These are phyloP conservation scores for Cerrena zonata DNA, from an alignment of 1,284 basidiomycete species.

Conservation along the genomic window DNA sequence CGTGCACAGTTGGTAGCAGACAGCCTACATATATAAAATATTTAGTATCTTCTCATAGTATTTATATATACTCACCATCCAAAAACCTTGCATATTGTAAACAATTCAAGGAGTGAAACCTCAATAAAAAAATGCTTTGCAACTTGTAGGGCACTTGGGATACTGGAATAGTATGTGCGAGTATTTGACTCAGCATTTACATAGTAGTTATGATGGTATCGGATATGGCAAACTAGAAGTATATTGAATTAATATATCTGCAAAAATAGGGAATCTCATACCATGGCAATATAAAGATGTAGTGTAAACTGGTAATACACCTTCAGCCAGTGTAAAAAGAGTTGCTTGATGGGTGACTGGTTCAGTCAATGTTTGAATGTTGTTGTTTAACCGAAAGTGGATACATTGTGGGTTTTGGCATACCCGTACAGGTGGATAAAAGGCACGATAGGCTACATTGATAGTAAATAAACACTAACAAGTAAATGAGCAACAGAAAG, in stretches of 20 bases:
- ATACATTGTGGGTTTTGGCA: not conserved
- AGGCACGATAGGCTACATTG: not conserved
- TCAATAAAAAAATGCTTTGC: not conserved
- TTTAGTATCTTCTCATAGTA: not conserved
- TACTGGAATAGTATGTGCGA: not conserved
- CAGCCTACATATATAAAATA: not conserved
- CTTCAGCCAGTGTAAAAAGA: not conserved
- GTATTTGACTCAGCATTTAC: not conserved
- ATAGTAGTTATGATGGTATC: not conserved
- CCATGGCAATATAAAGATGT: not conserved
- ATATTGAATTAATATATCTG: not conserved
- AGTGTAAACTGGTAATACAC: not conserved
- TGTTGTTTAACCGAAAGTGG: no score
- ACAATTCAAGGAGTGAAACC: not conserved
- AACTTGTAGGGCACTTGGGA: not conserved
- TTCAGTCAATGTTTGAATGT: not conserved
- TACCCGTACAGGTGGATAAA: not conserved
- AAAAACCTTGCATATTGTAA: not conserved
- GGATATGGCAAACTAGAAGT: not conserved
- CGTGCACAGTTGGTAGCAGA: not conserved
- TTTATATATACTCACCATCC: not conserved
- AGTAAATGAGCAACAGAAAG: no score
- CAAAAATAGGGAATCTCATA: not conserved
- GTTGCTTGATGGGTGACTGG: not conserved
- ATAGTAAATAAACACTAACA: no score